Evolutionary conservation across 2,329 filamentous ascomycete species (phyloP), one percentile per base, ranked within the genome.

Genomic region (Chrysoporthe cubensis): DNA sequence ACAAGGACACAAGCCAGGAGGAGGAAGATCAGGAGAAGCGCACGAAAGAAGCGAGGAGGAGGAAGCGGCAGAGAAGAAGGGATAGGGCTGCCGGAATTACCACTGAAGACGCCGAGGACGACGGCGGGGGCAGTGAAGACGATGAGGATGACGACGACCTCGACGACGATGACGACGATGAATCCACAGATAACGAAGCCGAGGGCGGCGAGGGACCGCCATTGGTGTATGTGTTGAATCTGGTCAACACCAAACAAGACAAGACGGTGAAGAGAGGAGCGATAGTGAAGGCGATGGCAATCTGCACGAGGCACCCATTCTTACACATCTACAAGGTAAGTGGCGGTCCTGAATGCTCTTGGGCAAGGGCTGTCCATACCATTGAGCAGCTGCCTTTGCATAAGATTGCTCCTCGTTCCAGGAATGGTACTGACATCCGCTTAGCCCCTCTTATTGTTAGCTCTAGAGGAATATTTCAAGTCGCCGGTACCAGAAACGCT

Each of bases 171-270:
- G 78, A 79, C 42, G 82, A 84, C 62, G 81, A 85, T 56, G 82
- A 87, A 14, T 85, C 86, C 11, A 82, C 80, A 13, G 87, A 89
- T 66, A 84, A 82, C 68, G 90, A 93, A 71, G 87, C 88, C 2
- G 90, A 91, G 69, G 88, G 87, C 63, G 87, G 87, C 34, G 93
- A 97, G 76, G 95, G 94, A 0, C 94, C 96, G 16, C 96, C 96
- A 3, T 82, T 99, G 73, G 96, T 99, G 75, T 98, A 99, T 79
- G 96, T 99, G 63, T 83, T 99, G 72, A 99, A 99, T 78, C 81
- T 99, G 76, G 96, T 99, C 73, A 98, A 99, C 78, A 99, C 95
- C 8, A 98, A 98, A 79, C 93, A 97, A 78, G 96, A 99, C 82
- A 95, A 92, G 76, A 91, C 91, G 26, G 93, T 93, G 60, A 96